Evolutionary conservation across 75 land plant species (phyloP).

Genomic region (Pinus tabuliformis): DNA sequence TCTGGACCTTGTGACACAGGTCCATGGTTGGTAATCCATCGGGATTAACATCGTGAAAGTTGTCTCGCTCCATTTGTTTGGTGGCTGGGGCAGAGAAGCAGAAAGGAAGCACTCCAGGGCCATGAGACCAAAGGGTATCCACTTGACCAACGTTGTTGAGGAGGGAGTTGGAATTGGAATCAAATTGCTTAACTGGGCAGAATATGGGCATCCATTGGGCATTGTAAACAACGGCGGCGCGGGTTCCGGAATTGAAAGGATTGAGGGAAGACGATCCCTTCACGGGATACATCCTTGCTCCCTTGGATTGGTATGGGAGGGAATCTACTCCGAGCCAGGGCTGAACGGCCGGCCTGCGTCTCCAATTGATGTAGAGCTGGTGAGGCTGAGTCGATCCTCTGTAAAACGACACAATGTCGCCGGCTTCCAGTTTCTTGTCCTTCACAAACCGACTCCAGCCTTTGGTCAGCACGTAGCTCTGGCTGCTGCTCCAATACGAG

Average conservation of each 20-base stretch:
- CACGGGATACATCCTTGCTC: no score
- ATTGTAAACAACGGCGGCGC: background rate
- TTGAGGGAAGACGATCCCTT: no score
- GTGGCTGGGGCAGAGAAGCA: no score
- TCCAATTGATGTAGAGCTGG: conserved; percentile 28
- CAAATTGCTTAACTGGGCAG: background rate
- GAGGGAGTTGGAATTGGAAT: no score
- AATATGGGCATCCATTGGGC: conserved; percentile 1
- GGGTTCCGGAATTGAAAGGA: no score
- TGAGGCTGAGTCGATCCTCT: conserved; percentile 1
- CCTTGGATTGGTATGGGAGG: background rate
- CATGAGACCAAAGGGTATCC: background rate
- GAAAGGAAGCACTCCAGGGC: background rate
- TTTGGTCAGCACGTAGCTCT: conserved; percentile 71
- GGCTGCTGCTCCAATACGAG: conserved; percentile 86
- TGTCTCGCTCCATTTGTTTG: no score
- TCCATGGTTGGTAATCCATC: no score
- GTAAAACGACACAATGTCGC: conserved; percentile 55
- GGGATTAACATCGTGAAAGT: no score
- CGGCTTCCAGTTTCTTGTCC: conserved; percentile 57
- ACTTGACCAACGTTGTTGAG: background rate
- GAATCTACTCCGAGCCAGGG: background rate
- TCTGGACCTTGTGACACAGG: no score
- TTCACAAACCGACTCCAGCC: conserved; percentile 84
- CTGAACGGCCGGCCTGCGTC: background rate